phyloP scores from a whole-genome alignment of 176 grass and related monocot species.

The Lolium perenne region DNA sequence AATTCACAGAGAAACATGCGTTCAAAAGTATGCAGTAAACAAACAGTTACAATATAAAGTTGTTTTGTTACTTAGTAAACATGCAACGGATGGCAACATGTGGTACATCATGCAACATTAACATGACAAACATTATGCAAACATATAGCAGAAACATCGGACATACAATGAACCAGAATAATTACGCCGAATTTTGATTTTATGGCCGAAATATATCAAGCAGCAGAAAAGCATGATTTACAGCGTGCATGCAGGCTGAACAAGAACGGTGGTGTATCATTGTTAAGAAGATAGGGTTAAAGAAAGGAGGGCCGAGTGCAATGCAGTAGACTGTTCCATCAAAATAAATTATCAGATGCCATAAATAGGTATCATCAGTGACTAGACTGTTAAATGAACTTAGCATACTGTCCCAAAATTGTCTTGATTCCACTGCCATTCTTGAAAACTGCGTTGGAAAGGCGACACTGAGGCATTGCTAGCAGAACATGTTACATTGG shows the following conservation, averaged over 20 bases:
- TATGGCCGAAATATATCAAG: background rate
- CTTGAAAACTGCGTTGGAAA: constrained; percentile 12
- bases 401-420: background rate
- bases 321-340: background rate
- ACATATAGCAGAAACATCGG: background rate
- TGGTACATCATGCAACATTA: background rate
- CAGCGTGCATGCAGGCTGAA: constrained; percentile 29
- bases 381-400: background rate
- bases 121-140: background rate
- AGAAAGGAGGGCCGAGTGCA: too few species aligned
- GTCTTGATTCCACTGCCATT: background rate
- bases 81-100: background rate
- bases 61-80: background rate
- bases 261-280: constrained; percentile 35
- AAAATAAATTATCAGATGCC: constrained; percentile 1
- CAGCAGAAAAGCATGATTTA: constrained; percentile 42
- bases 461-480: background rate
- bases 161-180: background rate
- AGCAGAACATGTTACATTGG: background rate
- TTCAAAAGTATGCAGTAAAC: background rate
- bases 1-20: background rate
- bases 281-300: constrained; percentile 1
- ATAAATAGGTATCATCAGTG: constrained; percentile 8
- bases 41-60: background rate
- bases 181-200: background rate